Evolutionary conservation across 2,329 filamentous ascomycete species (phyloP).

Genomic region (Monosporascus sp.): DNA sequence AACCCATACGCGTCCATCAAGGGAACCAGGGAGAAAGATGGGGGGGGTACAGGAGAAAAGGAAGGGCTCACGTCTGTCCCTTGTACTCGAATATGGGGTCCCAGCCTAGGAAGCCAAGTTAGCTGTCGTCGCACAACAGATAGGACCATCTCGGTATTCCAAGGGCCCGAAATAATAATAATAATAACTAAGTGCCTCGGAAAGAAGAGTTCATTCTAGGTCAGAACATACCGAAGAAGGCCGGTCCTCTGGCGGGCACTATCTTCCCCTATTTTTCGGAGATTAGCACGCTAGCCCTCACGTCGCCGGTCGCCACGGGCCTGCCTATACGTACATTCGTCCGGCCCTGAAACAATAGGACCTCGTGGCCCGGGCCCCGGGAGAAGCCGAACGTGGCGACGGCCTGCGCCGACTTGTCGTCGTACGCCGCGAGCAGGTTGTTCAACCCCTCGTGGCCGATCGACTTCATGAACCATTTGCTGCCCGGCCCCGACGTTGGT

Average conservation of each 20-base stretch:
- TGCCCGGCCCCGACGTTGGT: conserved; percentile 29
- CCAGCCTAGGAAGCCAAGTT: conserved; percentile 60
- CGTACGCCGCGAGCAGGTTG: conserved; percentile 81
- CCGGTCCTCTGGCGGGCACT: conserved; percentile 74
- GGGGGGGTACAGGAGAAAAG: not conserved
- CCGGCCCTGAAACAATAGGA: conserved; percentile 84
- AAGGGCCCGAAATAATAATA: no score
- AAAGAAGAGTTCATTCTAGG: not conserved
- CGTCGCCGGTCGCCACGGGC: not conserved
- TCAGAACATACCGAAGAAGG: conserved; percentile 66
- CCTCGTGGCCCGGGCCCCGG: conserved; percentile 75
- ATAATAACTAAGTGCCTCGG: no score
- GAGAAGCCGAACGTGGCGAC: conserved; percentile 96
- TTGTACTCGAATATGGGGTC: conserved; percentile 94
- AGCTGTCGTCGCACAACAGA: not conserved
- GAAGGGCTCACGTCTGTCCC: conserved; percentile 62
- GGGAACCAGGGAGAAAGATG: not conserved
- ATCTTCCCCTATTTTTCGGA: conserved; percentile 56
- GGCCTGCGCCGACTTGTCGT: conserved; percentile 86
- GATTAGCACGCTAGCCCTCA: not conserved
- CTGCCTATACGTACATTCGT: conserved; percentile 56
- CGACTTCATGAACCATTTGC: conserved; percentile 88
- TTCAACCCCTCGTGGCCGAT: conserved; percentile 83
- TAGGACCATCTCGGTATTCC: no score
- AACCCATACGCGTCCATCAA: not conserved